These are phyloP conservation scores for Xylariaceae sp. DNA, from an alignment of 2,329 filamentous ascomycete genomes.

Conservation along the genomic window DNA sequence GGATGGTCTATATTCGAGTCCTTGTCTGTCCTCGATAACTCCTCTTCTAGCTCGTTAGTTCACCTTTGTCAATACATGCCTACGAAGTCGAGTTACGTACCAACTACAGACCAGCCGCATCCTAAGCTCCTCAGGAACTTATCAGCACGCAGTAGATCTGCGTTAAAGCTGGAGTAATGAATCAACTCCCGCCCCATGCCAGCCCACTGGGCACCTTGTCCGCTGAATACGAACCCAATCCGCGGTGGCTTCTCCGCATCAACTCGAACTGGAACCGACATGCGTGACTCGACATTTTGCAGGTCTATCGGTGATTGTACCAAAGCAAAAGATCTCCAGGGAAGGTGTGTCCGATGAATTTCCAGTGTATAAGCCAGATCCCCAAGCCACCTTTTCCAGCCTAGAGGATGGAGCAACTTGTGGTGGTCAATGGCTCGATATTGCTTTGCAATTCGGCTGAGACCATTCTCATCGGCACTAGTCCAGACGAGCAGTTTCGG, in stretches of 20 bases:
- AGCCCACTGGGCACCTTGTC: conserved; percentile 11
- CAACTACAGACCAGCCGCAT: neutral
- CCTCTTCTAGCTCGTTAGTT: neutral
- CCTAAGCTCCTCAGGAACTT: neutral
- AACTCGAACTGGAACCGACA: conserved; percentile 8
- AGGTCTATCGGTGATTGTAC: conserved; percentile 4
- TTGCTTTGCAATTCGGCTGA: neutral
- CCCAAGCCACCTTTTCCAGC: neutral
- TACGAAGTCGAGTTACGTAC: neutral
- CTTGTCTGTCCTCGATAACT: neutral
- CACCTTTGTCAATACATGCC: neutral
- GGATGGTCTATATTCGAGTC: conserved; percentile 33
- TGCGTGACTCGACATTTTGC: neutral
- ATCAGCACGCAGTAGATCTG: neutral
- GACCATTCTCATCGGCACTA: conserved; percentile 8
- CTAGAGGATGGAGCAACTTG: neutral
- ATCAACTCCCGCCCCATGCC: neutral
- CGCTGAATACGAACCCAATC: conserved; percentile 12
- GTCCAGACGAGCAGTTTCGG: conserved; percentile 10
- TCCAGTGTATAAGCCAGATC: conserved; percentile 32
- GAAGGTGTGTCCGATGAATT: conserved; percentile 11
- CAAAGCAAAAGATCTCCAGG: conserved; percentile 27
- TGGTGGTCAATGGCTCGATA: neutral
- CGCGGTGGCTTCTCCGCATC: neutral
- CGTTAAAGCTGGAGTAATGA: conserved; percentile 33